A percentile compares a stretch with the other conserved stretches of the same genome.
phyloP scores from a whole-genome alignment of 441 rosid species.

The Adansonia madagascariensis region DNA sequence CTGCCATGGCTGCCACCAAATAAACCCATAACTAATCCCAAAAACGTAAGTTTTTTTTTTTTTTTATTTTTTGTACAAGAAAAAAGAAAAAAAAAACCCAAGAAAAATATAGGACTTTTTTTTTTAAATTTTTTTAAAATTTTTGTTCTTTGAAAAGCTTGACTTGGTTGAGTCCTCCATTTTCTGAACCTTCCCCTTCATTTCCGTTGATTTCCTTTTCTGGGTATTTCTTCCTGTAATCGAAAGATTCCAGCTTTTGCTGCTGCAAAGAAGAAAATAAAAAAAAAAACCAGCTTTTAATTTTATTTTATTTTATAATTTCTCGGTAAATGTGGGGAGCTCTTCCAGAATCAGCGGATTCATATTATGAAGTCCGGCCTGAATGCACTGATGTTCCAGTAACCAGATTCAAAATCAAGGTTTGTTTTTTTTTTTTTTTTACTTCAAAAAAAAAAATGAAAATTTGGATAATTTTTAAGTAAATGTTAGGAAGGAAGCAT shows the following conservation, averaged over 20 bases:
- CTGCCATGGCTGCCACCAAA: constrained; percentile 10
- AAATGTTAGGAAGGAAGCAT: background rate
- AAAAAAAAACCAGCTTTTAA: background rate
- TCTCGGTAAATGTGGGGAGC: constrained; percentile 69
- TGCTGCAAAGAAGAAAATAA: background rate
- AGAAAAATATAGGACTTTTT: background rate
- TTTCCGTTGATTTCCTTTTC: background rate
- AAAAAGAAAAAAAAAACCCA: background rate
- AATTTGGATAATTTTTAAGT: constrained; percentile 18
- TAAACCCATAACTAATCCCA: background rate
- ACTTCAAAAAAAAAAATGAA: background rate
- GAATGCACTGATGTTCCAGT: constrained; percentile 90
- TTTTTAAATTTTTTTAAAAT: too few relatives aligned
- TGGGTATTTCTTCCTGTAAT: constrained; percentile 4
- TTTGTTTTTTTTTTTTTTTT: constrained; percentile 30
- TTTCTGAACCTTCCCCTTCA: background rate
- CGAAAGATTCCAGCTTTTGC: constrained; percentile 20
- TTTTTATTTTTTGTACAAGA: background rate
- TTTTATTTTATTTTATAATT: background rate
- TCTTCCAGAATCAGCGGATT: constrained; percentile 72
- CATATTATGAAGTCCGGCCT: constrained; percentile 84
- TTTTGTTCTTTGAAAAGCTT: constrained; percentile 7
- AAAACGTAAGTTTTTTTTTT: background rate
- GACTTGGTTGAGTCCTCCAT: constrained; percentile 17
- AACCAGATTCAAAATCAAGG: constrained; percentile 87